A percentile compares a stretch with the other conserved stretches of the same genome.
Conservation (phyloP, 2,329 filamentous ascomycete genomes). For the Botryotinia convoluta region DNA sequence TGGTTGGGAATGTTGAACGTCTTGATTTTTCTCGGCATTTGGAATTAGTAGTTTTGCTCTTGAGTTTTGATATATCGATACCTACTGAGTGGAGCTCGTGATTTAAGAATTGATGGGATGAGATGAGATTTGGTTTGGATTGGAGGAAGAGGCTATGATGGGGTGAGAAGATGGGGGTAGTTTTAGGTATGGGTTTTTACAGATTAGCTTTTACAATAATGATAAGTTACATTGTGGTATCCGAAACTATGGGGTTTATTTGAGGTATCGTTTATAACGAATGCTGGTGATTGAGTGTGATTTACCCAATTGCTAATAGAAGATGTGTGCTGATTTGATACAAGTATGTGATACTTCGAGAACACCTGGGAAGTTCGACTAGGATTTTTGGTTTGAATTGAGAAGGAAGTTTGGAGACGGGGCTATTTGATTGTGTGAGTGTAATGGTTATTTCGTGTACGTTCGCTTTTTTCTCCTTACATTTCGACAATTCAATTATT, state of each 20-base stretch:
- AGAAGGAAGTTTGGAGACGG: not conserved
- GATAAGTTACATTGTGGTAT: no score
- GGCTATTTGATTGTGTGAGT: not conserved
- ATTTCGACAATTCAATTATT: not conserved
- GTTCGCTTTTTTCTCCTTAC: not conserved
- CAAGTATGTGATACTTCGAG: fast-evolving
- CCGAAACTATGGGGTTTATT: not conserved
- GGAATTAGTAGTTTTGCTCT: no score
- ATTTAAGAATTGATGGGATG: no score
- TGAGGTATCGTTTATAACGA: fast-evolving
- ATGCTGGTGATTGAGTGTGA: fast-evolving
- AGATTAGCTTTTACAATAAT: no score
- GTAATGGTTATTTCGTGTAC: not conserved
- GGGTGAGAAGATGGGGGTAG: not conserved
- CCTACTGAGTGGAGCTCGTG: no score
- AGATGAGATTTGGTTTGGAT: no score
- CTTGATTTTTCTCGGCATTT: no score
- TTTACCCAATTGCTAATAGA: not conserved
- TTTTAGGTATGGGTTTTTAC: not conserved
- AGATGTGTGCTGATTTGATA: fast-evolving
- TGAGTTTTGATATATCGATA: no score
- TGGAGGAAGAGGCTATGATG: no score
- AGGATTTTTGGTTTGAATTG: not conserved
- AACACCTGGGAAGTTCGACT: not conserved
- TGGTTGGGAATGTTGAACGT: no score